Base-by-base conservation (phyloP, 768 basidiomycete genomes). In the Fomitopsis pulvina region DNA sequence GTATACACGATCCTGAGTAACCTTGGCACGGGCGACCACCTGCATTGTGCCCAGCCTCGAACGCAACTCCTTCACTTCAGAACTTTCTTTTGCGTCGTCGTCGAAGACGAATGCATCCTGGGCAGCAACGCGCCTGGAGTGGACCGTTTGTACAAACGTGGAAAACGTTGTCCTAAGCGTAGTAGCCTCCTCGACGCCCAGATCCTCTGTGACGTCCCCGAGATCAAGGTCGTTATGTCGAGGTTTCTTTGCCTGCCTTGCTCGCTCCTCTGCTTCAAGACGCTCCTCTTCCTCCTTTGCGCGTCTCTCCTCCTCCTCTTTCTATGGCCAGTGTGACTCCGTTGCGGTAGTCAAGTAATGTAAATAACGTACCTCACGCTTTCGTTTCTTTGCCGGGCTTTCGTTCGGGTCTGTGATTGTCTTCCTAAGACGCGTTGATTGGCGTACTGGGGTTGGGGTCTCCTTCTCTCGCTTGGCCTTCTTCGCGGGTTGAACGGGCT, bases 11-110 rank as follows among this genome's bases (percentile, higher is more conserved):
- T 85, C 75, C 53, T 79, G 71, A 1, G 85, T 89, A 7, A 92
- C 88, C 64, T 91, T 92, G 12, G 89, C 89, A 48, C 87, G 74
- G 27, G 86, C 78, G 1, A 86, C 73, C n/a, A 91, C 71, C 51
- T 77, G 79, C 62, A 92, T 59, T 27, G 68, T 66, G 50, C 73
- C 62, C 9, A 90, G 67, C 53, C 68, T 77, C 55, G 78, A 66
- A 52, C 74, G 75, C 51, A 92, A 62, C 43, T 76, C 76, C 14
- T 69, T 61, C 1, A 81, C 71, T n/a, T 74, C 79, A 18, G 60
- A 65, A 18, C 70, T 63, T 27, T 81, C 78, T 48, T 67, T 68
- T 55, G 70, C 64, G 51, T 78, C 72, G 6, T 50, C 52, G 4
- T 76, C 71, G 51, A 71, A 81, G 1, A 68, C 69, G 60, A 77